Evolutionary conservation across 345 rosid genomes (phyloP).

Genomic region (Trapa bicornis): DNA sequence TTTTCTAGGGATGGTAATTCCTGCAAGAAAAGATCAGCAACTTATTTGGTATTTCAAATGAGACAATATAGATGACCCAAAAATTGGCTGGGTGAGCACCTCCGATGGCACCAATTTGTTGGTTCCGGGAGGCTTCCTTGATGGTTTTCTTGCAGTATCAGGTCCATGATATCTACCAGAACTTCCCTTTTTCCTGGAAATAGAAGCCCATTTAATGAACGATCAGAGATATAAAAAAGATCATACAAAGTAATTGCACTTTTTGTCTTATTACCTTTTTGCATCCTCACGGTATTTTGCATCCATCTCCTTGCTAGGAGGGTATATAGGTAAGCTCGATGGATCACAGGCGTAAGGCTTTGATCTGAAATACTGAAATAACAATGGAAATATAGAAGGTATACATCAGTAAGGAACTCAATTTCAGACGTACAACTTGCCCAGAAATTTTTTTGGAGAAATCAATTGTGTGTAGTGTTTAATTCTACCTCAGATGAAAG

Average conservation of each 20-base stretch:
- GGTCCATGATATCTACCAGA: constrained; percentile 47
- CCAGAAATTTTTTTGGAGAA: not conserved
- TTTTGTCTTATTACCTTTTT: constrained; percentile 31
- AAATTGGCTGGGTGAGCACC: constrained; percentile 24
- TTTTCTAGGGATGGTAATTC: constrained; percentile 30
- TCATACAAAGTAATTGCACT: not conserved
- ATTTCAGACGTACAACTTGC: not conserved
- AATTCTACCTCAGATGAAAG: constrained; percentile 74
- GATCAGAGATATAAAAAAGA: not conserved
- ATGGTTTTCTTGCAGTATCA: constrained; percentile 51
- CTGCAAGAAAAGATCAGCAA: constrained; percentile 24
- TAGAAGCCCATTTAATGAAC: not conserved
- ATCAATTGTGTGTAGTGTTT: not conserved
- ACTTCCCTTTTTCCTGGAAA: constrained; percentile 60
- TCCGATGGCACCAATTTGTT: constrained; percentile 60
- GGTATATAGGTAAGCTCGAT: constrained; percentile 78
- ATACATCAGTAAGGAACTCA: constrained; percentile 3
- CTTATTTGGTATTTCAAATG: not conserved
- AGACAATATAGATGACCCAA: not conserved
- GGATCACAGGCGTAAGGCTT: constrained; percentile 91
- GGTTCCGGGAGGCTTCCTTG: constrained; percentile 42
- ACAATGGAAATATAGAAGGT: constrained; percentile 6
- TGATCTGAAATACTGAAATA: constrained; percentile 64
- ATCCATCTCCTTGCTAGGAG: constrained; percentile 92
- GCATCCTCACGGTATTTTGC: constrained; percentile 73